These are phyloP conservation scores for Aureococcus anophagefferens DNA, from an alignment of 108 stramenopile genomes.

Conservation along the genomic window DNA sequence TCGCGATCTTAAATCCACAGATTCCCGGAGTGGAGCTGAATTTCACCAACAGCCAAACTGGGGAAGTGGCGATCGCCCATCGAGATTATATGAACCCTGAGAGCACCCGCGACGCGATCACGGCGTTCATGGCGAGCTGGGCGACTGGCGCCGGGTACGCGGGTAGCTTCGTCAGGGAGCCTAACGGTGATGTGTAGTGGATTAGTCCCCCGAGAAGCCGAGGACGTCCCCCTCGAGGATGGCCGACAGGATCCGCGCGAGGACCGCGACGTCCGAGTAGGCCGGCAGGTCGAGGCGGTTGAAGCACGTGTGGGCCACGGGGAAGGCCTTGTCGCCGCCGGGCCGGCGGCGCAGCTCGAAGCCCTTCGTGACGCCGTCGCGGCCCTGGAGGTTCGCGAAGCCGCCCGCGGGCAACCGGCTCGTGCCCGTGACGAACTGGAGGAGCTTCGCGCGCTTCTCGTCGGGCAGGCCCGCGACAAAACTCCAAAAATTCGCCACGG, in stretches of 20 bases:
- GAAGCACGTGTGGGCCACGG: conserved; percentile 11
- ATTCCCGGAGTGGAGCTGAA: too few relatives aligned
- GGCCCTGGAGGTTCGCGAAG: conserved; percentile 41
- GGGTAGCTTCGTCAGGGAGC: too few relatives aligned
- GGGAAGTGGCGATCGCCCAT: too few relatives aligned
- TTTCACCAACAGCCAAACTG: too few relatives aligned
- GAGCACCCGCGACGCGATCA: too few relatives aligned
- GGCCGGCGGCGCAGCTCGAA: conserved; percentile 69
- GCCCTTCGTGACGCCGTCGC: conserved; percentile 74
- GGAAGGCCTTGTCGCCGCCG: conserved; percentile 28
- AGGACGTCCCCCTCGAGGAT: conserved; percentile 36
- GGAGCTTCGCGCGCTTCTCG: conserved; percentile 70
- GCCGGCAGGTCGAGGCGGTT: conserved; percentile 43
- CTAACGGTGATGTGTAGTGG: too few relatives aligned
- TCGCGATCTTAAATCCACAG: too few relatives aligned
- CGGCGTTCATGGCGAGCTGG: too few relatives aligned
- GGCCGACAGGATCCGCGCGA: conserved; percentile 26
- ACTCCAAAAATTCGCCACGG: conserved; percentile 89
- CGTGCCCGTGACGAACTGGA: conserved; percentile 45
- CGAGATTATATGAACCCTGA: too few relatives aligned
- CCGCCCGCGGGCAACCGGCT: conserved; percentile 27
- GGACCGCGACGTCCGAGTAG: conserved; percentile 28
- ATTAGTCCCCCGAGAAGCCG: conserved; percentile 36
- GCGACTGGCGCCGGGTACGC: too few relatives aligned
- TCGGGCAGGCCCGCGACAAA: conserved; percentile 68